Conservation (phyloP, 345 rosid species). For the Hibiscus mutabilis region DNA sequence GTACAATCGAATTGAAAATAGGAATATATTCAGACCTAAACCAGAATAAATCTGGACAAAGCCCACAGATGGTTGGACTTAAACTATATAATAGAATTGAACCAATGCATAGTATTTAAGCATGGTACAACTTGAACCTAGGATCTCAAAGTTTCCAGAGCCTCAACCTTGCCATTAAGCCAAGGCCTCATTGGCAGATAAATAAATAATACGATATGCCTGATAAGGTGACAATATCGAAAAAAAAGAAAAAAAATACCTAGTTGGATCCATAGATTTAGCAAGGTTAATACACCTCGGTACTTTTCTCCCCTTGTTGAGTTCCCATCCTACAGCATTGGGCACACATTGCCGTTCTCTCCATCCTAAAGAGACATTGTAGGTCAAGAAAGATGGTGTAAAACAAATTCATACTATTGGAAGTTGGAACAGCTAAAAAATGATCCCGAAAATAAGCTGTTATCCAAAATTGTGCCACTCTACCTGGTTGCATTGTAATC, state of each 20-base stretch:
- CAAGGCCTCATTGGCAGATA: too few relatives aligned
- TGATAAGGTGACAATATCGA: constrained; percentile 6
- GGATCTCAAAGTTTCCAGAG: too few relatives aligned
- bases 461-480: constrained; percentile 31
- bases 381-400: constrained; percentile 2
- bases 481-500: constrained; percentile 57
- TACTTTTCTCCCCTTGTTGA: constrained; percentile 47
- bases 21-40: too few relatives aligned
- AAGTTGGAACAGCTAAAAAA: constrained; percentile 3
- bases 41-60: too few relatives aligned
- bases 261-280: constrained; percentile 87
- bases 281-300: constrained; percentile 74
- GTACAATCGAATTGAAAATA: too few relatives aligned
- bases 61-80: too few relatives aligned
- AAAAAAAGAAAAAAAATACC: constrained; percentile 37
- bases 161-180: too few relatives aligned
- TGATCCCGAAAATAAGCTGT: constrained; percentile 15
- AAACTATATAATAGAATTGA: too few relatives aligned
- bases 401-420: constrained; percentile 1
- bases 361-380: constrained; percentile 37
- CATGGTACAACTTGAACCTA: too few relatives aligned
- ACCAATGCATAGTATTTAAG: too few relatives aligned
- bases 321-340: constrained; percentile 89
- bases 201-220: neutral
- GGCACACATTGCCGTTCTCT: constrained; percentile 40